phyloP scores from a whole-genome alignment of 2,329 filamentous ascomycete species.

The Ascochyta lentis region DNA sequence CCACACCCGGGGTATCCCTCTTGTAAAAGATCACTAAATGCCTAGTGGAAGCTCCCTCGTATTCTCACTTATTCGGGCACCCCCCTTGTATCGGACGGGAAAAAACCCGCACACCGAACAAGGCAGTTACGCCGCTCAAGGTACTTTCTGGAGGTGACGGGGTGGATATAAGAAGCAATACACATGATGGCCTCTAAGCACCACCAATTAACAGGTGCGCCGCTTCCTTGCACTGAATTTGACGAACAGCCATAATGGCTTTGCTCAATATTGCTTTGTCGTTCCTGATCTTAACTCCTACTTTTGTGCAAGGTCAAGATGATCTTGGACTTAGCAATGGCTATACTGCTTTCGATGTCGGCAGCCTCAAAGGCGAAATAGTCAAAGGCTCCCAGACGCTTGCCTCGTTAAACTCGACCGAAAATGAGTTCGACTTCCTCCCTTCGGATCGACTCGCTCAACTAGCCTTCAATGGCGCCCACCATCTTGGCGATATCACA shows the following conservation, averaged over 20 bases:
- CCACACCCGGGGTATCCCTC: too few relatives aligned
- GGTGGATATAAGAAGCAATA: not conserved
- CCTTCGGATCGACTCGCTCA: conserved; percentile 59
- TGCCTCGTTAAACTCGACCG: conserved; percentile 30
- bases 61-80: too few relatives aligned
- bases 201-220: not conserved
- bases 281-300: conserved; percentile 1
- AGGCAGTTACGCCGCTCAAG: conserved; percentile 9
- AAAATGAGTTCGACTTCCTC: conserved; percentile 60
- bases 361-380: conserved; percentile 22
- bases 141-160: not conserved
- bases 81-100: conserved; percentile 3
- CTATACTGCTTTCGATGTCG: conserved; percentile 21
- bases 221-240: not conserved
- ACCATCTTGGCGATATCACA: conserved; percentile 66
- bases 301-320: conserved; percentile 21
- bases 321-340: conserved; percentile 29
- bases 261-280: conserved; percentile 4
- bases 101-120: conserved; percentile 4
- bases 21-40: too few relatives aligned
- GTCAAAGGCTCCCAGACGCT: conserved; percentile 32
- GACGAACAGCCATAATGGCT: not conserved
- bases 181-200: not conserved
- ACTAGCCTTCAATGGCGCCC: conserved; percentile 60
- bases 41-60: too few relatives aligned